Evolutionary conservation across 345 rosid species (phyloP).

Genomic region (Arabidopsis thaliana): DNA sequence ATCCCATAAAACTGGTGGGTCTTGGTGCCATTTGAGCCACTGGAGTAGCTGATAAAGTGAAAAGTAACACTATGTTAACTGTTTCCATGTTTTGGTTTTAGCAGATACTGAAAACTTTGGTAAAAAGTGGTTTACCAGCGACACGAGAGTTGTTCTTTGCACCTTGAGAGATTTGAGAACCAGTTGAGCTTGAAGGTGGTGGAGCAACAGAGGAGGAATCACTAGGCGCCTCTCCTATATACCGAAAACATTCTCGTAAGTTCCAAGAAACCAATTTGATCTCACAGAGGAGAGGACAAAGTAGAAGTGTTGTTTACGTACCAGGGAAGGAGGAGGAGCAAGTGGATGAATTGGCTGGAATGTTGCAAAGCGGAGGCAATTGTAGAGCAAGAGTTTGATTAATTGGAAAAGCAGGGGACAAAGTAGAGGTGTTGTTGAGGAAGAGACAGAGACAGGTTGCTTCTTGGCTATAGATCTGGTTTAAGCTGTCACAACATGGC

Average conservation of each 20-base stretch:
- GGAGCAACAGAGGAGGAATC: slow-evolving; percentile 47
- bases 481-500: slow-evolving; percentile 73
- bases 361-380: slow-evolving; percentile 64
- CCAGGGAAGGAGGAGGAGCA: slow-evolving; percentile 54
- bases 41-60: slow-evolving; percentile 54
- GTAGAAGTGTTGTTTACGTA: background rate
- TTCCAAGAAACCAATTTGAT: slow-evolving; percentile 11
- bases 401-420: slow-evolving; percentile 60
- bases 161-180: slow-evolving; percentile 57
- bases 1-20: slow-evolving; percentile 51
- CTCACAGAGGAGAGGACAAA: slow-evolving; percentile 1
- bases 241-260: background rate
- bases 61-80: slow-evolving; percentile 3
- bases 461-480: slow-evolving; percentile 55
- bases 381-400: slow-evolving; percentile 67
- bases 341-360: slow-evolving; percentile 52
- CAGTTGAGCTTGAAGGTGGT: slow-evolving; percentile 47
- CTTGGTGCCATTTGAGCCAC: slow-evolving; percentile 53
- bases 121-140: slow-evolving; percentile 47
- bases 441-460: slow-evolving; percentile 76
- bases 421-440: slow-evolving; percentile 55
- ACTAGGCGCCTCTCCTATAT: slow-evolving; percentile 46
- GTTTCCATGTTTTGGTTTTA: slow-evolving; percentile 22
- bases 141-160: slow-evolving; percentile 49
- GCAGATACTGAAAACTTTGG: slow-evolving; percentile 4